Conservation (phyloP, 148 eudicot species). For the Vaccinium myrtillus region DNA sequence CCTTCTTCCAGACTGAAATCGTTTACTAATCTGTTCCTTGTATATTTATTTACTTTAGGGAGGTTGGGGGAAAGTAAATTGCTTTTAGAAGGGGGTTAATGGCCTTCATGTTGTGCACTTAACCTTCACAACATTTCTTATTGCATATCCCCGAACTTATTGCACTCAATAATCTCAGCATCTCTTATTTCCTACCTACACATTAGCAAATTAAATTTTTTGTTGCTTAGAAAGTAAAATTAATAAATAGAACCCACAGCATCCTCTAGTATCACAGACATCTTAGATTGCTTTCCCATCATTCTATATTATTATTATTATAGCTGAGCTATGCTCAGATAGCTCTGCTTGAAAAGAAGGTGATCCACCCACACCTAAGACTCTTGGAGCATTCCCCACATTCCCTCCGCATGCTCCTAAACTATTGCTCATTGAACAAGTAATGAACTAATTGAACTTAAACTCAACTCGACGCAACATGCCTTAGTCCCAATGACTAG, state of each 20-base stretch:
- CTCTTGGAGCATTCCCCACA: neutral
- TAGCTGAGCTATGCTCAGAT: neutral
- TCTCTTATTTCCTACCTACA: neutral
- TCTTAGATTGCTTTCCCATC: neutral
- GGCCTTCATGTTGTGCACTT: neutral
- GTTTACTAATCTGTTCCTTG: neutral
- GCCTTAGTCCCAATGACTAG: neutral
- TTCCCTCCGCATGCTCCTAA: neutral
- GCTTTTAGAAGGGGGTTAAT: neutral
- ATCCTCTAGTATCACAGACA: constrained; percentile 3
- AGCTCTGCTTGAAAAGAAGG: neutral
- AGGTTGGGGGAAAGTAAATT: neutral
- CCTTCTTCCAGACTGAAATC: neutral
- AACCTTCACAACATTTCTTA: neutral
- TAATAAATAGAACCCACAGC: neutral
- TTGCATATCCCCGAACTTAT: neutral
- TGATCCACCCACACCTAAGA: neutral
- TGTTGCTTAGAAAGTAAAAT: neutral
- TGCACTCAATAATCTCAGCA: neutral
- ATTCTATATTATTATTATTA: neutral
- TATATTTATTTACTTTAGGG: neutral
- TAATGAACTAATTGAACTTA: neutral
- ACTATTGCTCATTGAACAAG: neutral
- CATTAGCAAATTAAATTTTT: neutral
- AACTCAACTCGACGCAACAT: neutral